Evolutionary conservation across 2,329 filamentous ascomycete genomes (phyloP).

Genomic region (Botrytis elliptica): DNA sequence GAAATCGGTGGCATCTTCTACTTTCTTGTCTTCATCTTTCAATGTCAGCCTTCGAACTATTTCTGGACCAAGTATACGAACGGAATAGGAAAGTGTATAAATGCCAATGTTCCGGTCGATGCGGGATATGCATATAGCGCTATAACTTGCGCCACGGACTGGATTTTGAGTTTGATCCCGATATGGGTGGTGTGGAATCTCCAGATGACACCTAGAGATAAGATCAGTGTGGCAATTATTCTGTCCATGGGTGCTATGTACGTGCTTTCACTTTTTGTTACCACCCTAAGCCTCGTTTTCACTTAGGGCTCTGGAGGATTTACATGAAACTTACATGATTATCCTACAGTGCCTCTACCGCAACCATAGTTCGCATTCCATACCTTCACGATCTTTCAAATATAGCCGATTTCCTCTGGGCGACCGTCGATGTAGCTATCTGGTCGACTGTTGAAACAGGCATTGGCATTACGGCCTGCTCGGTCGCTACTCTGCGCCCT

Average conservation of each 20-base stretch:
- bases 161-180: slow-evolving; percentile 44
- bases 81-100: slow-evolving; percentile 40
- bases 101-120: slow-evolving; percentile 35
- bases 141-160: slow-evolving; percentile 43
- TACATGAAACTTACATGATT: not conserved
- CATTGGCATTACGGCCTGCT: slow-evolving; percentile 43
- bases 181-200: slow-evolving; percentile 45
- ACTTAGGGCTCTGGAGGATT: not conserved
- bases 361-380: slow-evolving; percentile 45
- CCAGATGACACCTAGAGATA: slow-evolving; percentile 43
- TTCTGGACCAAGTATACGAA: slow-evolving; percentile 43
- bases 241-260: slow-evolving; percentile 42
- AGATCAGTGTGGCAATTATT: slow-evolving; percentile 39
- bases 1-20: slow-evolving; percentile 41
- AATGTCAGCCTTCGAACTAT: slow-evolving; percentile 42
- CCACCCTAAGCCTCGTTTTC: too few species aligned
- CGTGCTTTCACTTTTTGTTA: slow-evolving; percentile 21
- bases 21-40: slow-evolving; percentile 43
- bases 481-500: slow-evolving; percentile 43
- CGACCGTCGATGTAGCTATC: slow-evolving; percentile 44
- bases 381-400: slow-evolving; percentile 42
- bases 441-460: slow-evolving; percentile 46
- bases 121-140: slow-evolving; percentile 44
- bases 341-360: slow-evolving; percentile 40
- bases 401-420: slow-evolving; percentile 42